A percentile compares a stretch with the other conserved stretches of the same genome.
Evolutionary conservation across 1,139 yeast genomes (phyloP).

Genomic region (Wickerhamiella pararugosa): DNA sequence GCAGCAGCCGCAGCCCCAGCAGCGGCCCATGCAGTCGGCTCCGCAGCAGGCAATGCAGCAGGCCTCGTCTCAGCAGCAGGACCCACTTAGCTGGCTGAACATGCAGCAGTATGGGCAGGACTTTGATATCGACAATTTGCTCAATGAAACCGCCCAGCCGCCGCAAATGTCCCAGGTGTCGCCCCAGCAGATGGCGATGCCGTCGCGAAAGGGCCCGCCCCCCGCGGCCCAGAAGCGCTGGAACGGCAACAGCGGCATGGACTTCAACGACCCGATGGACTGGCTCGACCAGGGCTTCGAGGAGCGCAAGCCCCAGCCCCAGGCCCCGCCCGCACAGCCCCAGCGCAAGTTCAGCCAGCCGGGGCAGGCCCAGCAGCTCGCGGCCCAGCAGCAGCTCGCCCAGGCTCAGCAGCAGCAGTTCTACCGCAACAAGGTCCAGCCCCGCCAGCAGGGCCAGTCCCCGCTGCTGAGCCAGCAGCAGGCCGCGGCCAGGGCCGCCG

Average conservation of each 20-base stretch:
- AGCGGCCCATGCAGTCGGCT: not conserved
- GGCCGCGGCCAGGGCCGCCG: not conserved
- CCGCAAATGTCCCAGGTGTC: not conserved
- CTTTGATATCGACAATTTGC: not conserved
- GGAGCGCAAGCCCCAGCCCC: not conserved
- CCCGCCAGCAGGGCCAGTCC: not conserved
- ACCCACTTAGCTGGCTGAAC: slow-evolving; percentile 1
- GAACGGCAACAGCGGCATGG: no score
- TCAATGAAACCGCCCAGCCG: not conserved
- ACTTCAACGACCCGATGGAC: no score
- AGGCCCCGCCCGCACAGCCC: not conserved
- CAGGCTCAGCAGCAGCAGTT: not conserved
- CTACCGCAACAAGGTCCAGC: not conserved
- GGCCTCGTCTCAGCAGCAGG: not conserved
- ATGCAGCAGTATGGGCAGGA: not conserved
- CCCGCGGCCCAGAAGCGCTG: no score
- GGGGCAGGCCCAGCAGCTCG: not conserved
- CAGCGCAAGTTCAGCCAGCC: not conserved
- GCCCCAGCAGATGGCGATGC: no score
- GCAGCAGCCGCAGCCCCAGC: slow-evolving; percentile 1
- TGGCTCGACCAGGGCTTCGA: no score
- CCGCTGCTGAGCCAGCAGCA: slow-evolving; percentile 3
- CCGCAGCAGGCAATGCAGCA: not conserved
- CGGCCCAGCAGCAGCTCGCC: not conserved
- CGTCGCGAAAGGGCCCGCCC: no score